phyloP scores from a whole-genome alignment of 2,329 filamentous ascomycete species.

The Beauveria pseudobassiana region DNA sequence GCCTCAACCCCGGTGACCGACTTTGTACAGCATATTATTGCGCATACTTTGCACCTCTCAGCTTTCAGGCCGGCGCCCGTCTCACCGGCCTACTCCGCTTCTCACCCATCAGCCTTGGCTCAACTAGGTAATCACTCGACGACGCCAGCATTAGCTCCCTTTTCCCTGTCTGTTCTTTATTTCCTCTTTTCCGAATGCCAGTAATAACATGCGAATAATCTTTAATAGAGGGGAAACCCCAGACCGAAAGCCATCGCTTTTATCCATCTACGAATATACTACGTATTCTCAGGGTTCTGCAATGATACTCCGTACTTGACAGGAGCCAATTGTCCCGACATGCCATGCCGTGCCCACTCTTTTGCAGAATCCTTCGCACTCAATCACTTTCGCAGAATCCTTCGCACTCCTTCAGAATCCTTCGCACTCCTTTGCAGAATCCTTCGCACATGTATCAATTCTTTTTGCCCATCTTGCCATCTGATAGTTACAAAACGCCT shows the following conservation, averaged over 20 bases:
- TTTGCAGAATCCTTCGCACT: background rate
- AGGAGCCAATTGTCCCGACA: too few relatives aligned
- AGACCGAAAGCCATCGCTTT: background rate
- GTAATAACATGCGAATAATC: too few relatives aligned
- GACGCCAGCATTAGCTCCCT: slow-evolving; percentile 1
- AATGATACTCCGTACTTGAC: too few relatives aligned
- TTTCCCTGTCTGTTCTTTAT: background rate
- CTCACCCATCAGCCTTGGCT: background rate
- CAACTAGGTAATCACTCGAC: background rate
- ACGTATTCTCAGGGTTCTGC: background rate
- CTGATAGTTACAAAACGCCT: background rate
- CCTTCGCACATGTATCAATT: too few relatives aligned
- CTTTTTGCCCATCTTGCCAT: too few relatives aligned
- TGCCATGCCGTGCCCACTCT: background rate
- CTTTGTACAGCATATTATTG: too few relatives aligned
- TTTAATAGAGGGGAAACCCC: too few relatives aligned
- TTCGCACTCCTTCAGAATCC: background rate
- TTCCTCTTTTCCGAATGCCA: background rate
- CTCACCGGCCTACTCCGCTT: background rate
- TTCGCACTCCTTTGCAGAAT: background rate
- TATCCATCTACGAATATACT: background rate
- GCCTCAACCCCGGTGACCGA: too few relatives aligned
- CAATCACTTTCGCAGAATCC: too few relatives aligned
- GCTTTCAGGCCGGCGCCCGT: background rate
- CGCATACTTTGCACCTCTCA: background rate